phyloP scores from a whole-genome alignment of 495 filamentous ascomycete genomes.

The Penicillium ochrochloron region DNA sequence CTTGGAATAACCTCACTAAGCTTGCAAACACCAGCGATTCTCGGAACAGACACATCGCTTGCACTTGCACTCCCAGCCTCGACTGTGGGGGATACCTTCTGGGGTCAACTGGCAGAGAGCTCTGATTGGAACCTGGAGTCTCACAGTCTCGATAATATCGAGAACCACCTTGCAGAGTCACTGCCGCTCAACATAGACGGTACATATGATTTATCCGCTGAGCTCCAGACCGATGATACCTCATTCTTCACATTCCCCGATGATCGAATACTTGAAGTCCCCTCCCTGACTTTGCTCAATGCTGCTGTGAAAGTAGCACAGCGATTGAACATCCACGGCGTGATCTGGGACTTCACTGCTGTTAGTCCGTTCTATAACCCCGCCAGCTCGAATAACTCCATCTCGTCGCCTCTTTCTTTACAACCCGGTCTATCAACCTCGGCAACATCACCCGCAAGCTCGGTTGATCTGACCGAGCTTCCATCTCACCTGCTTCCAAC shows the following conservation, averaged over 20 bases:
- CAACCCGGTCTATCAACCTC: constrained; percentile 29
- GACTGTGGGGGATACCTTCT: not conserved
- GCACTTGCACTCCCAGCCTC: not conserved
- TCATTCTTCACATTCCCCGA: constrained; percentile 38
- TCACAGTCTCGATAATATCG: not conserved
- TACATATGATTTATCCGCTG: constrained; percentile 19
- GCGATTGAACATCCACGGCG: constrained; percentile 27
- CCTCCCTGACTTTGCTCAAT: constrained; percentile 32
- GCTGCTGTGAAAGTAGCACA: constrained; percentile 32
- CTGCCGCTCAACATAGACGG: not conserved
- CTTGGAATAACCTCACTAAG: not conserved
- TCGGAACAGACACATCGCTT: not conserved
- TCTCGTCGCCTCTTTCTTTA: constrained; percentile 35
- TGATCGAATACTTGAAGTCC: constrained; percentile 32
- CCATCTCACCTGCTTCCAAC: constrained; percentile 37
- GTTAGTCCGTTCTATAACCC: constrained; percentile 32
- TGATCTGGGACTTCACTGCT: constrained; percentile 33
- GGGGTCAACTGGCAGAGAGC: not conserved
- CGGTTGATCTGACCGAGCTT: constrained; percentile 25
- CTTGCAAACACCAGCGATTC: not conserved
- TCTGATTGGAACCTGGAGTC: not conserved
- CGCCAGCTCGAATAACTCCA: constrained; percentile 28
- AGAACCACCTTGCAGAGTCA: constrained; percentile 5
- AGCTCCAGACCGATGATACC: constrained; percentile 29
- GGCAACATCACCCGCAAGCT: constrained; percentile 40